Percentiles rank a stretch among this genome's conserved stretches.
Evolutionary conservation across 768 basidiomycete genomes (phyloP).

Genomic region (Pholiota molesta): DNA sequence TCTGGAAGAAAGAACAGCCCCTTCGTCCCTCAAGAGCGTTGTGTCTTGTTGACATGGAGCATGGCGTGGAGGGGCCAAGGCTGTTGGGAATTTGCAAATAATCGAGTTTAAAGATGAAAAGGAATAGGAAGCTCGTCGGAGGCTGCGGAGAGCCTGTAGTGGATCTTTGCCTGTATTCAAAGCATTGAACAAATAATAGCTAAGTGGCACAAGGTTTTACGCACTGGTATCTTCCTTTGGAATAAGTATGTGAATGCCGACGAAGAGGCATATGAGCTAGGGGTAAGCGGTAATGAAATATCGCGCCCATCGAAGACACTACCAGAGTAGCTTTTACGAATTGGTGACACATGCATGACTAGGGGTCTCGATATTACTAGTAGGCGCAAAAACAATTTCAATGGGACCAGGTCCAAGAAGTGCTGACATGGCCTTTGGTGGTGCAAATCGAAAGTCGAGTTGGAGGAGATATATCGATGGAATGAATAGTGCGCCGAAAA

Average conservation of each 20-base stretch:
- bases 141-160: not conserved
- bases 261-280: not conserved
- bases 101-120: not conserved
- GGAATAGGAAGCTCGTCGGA: not conserved
- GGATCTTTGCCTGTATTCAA: not conserved
- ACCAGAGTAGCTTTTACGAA: not conserved
- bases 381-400: not conserved
- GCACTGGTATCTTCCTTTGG: too few relatives aligned
- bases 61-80: not conserved
- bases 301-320: not conserved
- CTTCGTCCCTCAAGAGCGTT: not conserved
- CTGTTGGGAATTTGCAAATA: not conserved
- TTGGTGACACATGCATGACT: not conserved
- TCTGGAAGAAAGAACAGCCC: too few relatives aligned
- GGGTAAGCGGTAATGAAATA: not conserved
- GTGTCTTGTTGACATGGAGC: not conserved
- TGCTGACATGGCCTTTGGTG: not conserved
- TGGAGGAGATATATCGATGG: constrained; percentile 13
- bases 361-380: not conserved
- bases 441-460: not conserved
- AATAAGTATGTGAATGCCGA: not conserved
- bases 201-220: not conserved
- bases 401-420: constrained; percentile 5
- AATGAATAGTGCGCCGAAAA: constrained; percentile 10
- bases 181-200: not conserved